Conservation (phyloP, 2,329 filamentous ascomycete species). For the Dothidotthia symphoricarpi region DNA sequence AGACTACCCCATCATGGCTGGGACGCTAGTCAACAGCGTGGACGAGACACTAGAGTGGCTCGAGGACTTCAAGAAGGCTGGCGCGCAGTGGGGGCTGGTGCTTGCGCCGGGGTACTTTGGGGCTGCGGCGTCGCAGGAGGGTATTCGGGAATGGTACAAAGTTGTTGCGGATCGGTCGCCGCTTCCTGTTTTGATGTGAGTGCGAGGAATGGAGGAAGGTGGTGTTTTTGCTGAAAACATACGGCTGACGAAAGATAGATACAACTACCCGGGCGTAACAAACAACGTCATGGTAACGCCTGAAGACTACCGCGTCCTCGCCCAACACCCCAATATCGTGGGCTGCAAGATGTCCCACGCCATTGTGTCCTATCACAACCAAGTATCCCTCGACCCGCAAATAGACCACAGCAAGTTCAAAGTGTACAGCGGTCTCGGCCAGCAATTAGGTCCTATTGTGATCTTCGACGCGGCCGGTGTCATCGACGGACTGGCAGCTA, state of each 20-base stretch:
- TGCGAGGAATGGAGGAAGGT: not conserved
- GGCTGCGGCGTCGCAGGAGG: constrained; percentile 56
- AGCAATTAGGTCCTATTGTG: constrained; percentile 63
- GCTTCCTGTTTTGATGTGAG: constrained; percentile 61
- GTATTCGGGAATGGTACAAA: constrained; percentile 61
- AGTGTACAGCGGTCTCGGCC: constrained; percentile 64
- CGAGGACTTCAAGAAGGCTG: constrained; percentile 55
- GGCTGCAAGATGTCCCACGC: constrained; percentile 69
- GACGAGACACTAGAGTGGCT: constrained; percentile 62
- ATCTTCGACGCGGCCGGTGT: constrained; percentile 63
- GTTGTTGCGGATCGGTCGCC: constrained; percentile 60
- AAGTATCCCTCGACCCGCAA: constrained; percentile 58
- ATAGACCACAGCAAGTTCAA: constrained; percentile 61
- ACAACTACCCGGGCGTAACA: constrained; percentile 66
- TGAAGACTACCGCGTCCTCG: constrained; percentile 58
- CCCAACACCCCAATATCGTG: constrained; percentile 65
- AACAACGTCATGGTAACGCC: constrained; percentile 62
- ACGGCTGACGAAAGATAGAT: constrained; percentile 42
- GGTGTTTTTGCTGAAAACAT: too few species aligned
- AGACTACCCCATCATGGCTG: constrained; percentile 62
- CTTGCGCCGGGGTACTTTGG: constrained; percentile 67
- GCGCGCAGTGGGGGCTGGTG: constrained; percentile 62
- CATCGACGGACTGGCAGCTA: constrained; percentile 64
- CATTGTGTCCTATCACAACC: constrained; percentile 62
- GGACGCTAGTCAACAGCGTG: constrained; percentile 61